Conservation (phyloP, 805 yeast genomes). For the Sugiyamaella floridensis region DNA sequence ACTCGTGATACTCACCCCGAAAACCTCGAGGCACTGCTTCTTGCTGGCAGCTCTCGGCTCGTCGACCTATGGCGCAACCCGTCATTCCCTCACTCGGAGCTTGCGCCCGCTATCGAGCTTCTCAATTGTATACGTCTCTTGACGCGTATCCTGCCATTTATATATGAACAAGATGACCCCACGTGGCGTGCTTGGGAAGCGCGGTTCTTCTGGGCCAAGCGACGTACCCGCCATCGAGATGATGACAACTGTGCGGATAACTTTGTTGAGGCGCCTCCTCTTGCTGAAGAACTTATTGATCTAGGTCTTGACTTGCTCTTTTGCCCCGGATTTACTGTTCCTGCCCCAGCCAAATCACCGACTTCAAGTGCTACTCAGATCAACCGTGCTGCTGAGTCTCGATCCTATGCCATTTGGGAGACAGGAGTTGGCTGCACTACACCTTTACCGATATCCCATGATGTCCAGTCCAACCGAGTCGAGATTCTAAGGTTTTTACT, state of each 20-base stretch:
- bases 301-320: constrained; percentile 45
- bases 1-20: constrained; percentile 51
- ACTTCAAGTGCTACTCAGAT: neutral
- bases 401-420: constrained; percentile 59
- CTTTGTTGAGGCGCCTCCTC: constrained; percentile 10
- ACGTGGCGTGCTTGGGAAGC: constrained; percentile 30
- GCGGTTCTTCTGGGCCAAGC: constrained; percentile 41
- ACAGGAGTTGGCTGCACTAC: constrained; percentile 58
- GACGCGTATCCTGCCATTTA: constrained; percentile 57
- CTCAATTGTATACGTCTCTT: constrained; percentile 60
- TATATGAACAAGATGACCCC: constrained; percentile 45
- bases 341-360: constrained; percentile 10
- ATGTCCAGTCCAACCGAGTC: constrained; percentile 55
- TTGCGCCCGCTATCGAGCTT: constrained; percentile 33
- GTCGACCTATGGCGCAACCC: constrained; percentile 23
- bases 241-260: constrained; percentile 1
- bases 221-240: neutral
- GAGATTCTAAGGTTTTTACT: constrained; percentile 60
- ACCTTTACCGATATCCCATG: constrained; percentile 31
- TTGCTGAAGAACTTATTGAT: constrained; percentile 36
- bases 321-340: constrained; percentile 49
- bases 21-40: constrained; percentile 51
- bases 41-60: constrained; percentile 34
- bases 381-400: constrained; percentile 20
- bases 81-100: constrained; percentile 24